phyloP scores from a whole-genome alignment of 2,329 filamentous ascomycete species.

The Aspergillus aculeatus region DNA sequence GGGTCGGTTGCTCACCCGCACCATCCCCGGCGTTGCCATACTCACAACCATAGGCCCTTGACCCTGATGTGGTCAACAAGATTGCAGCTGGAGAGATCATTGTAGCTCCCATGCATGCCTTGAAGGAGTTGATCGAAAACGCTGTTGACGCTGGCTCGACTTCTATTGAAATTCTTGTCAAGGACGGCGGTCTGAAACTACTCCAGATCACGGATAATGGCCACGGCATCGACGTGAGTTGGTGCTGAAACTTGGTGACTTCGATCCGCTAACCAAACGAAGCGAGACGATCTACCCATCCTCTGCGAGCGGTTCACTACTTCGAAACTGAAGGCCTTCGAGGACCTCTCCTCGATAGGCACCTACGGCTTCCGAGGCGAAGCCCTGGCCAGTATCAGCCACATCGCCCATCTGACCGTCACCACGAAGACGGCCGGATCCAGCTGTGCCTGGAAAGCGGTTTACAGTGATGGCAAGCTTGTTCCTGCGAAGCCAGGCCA shows the following conservation, averaged over 20 bases:
- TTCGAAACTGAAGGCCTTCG: slow-evolving; percentile 89
- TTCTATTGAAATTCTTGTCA: slow-evolving; percentile 82
- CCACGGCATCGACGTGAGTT: slow-evolving; percentile 81
- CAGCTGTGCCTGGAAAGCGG: slow-evolving; percentile 83
- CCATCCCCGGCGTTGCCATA: not conserved
- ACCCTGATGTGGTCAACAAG: slow-evolving; percentile 94
- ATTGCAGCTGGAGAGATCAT: slow-evolving; percentile 98
- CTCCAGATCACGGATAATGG: slow-evolving; percentile 98
- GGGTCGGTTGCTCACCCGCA: slow-evolving; percentile 19
- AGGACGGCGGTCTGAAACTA: slow-evolving; percentile 91
- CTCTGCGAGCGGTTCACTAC: slow-evolving; percentile 96
- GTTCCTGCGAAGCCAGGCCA: slow-evolving; percentile 84
- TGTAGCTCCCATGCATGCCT: slow-evolving; percentile 88
- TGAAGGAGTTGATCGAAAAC: slow-evolving; percentile 97
- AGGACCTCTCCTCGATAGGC: slow-evolving; percentile 83
- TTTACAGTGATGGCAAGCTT: slow-evolving; percentile 80
- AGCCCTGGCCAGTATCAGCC: slow-evolving; percentile 93
- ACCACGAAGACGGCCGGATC: slow-evolving; percentile 91
- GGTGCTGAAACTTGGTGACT: not conserved
- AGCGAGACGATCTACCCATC: slow-evolving; percentile 89
- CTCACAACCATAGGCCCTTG: slow-evolving; percentile 63
- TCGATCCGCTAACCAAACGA: not conserved
- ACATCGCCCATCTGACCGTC: slow-evolving; percentile 92
- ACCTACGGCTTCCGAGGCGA: slow-evolving; percentile 99
- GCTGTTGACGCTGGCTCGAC: slow-evolving; percentile 97